These are phyloP conservation scores for Fragosphaeria purpurea DNA, from an alignment of 2,329 filamentous ascomycete genomes.

Conservation along the genomic window DNA sequence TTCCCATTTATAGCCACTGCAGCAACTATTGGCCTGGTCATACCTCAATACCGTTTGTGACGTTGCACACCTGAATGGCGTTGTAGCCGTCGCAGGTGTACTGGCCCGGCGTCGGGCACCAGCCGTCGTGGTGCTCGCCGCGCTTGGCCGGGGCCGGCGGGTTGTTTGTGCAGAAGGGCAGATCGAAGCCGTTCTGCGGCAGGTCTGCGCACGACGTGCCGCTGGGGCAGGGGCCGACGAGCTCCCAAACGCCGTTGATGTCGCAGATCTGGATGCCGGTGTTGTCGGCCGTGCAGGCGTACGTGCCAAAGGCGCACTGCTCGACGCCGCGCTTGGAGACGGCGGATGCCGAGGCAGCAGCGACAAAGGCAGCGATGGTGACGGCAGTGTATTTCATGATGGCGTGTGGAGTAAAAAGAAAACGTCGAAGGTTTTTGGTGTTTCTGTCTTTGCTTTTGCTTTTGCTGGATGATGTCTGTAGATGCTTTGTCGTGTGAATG, in stretches of 20 bases:
- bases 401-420: background rate
- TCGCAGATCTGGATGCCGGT: conserved; percentile 19
- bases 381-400: conserved; percentile 8
- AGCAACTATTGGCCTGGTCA: background rate
- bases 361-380: conserved; percentile 6
- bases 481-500: no score
- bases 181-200: conserved; percentile 15
- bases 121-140: conserved; percentile 8
- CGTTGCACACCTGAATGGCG: conserved; percentile 20
- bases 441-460: no score
- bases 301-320: conserved; percentile 18
- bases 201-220: conserved; percentile 16
- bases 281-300: conserved; percentile 16
- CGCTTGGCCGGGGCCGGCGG: conserved; percentile 13
- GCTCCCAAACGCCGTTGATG: conserved; percentile 14
- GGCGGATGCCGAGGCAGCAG: conserved; percentile 5
- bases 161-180: conserved; percentile 18
- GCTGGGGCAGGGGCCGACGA: conserved; percentile 18
- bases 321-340: conserved; percentile 1
- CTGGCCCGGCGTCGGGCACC: conserved; percentile 14
- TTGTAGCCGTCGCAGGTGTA: conserved; percentile 15
- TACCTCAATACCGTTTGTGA: conserved; percentile 6
- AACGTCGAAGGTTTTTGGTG: no score
- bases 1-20: no score
- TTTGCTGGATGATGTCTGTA: no score